Evolutionary conservation across 2,329 filamentous ascomycete genomes (phyloP), one percentile per base, ranked within the genome.

Genomic region (Aureobasidium sp.): DNA sequence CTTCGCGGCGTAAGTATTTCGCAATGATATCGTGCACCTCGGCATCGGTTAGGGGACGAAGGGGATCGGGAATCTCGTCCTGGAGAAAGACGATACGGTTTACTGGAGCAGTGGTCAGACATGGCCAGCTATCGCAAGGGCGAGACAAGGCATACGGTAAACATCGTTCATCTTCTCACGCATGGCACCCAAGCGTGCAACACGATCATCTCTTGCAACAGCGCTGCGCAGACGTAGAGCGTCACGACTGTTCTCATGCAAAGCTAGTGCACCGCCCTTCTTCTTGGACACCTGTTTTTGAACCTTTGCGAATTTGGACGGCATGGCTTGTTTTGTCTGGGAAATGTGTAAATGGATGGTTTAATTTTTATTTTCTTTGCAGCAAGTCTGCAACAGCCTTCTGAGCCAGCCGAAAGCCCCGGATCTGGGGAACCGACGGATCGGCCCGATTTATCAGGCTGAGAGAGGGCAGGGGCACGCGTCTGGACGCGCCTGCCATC

Each of bases 271-370:
- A 23, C 86, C 85, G 66, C 86, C 85, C 67, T 88, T 86, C 83
- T 96, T 97, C 79, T 96, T 96, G 37, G 86, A 80, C 66, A 97
- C 93, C 66, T 91, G 86, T 78, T 97, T 97, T 66, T 89, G 85
- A 23, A 94, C 89, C 73, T 97, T 97, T 66, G 85, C 79, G 7
- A 97, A 77, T 71, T 86, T 88, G 65, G 73, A 74, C 15, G 90
- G 84, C 91, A 96, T 96, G 27, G 69, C 42, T 42, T 48, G n/a
- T 48, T 44, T 10, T n/a, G 47, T 17, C n/a, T n/a, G 3, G 26
- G 34, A 13, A 29, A 48, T 48, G 46, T 37, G 50, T 52, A 17
- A 12, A 12, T 27, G 5, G 7, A 26, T 37, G 41, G 32, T n/a
- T 50, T 41, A 34, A 26, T 42, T 57, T 46, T 27, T 32, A 15